Base-by-base conservation (phyloP, 1,139 yeast genomes). In the Yamadazyma dushanensis region DNA sequence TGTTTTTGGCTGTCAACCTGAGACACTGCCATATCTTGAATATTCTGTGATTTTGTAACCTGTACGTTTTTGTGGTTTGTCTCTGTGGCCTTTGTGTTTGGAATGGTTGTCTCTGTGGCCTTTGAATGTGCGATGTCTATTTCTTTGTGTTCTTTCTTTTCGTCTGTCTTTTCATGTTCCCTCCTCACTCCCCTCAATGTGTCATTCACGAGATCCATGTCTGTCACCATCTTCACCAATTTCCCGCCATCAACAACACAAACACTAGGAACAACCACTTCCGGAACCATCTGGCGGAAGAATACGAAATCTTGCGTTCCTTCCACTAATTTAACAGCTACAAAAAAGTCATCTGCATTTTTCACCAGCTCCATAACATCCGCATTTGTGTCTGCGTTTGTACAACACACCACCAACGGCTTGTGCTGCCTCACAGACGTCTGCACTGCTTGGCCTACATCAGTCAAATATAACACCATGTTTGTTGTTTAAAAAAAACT, bases 241-340 rank as follows among this genome's bases (percentile, higher is more conserved):
- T 62, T 53, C 3, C 82, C 77, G 8, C 64, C 61, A 29, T 56
- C 58, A 7, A 82, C 65, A 35, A 77, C 62, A 55, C 63, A 75
- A 41, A 74, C 60, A 45, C 76, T 66, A 9, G 82, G 86, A 3
- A 66, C 60, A 2, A 48, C 50, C 23, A 70, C 64, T 20, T 65
- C 62, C 0, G 72, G 73, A 47, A 77, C 78, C 10, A 78, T 57
- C 44, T 74, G 77, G 29, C 66, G 60, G 46, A 83, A 80, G 45
- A 61, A 63, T 1, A 49, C 54, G 44, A 62, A 78, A 41, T 81
- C 81, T 2, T 52, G 51, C 1, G 79, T 59, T n/a, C 62, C 71
- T 29, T 70, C 63, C 2, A 56, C 38, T 25, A 82, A 54, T 44
- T 66, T 63, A 34, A 82, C 57, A 30, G 74, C 63, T 3, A 80